These are phyloP conservation scores for Ascoidea asiatica DNA, from an alignment of 805 yeast genomes.

Conservation along the genomic window DNA sequence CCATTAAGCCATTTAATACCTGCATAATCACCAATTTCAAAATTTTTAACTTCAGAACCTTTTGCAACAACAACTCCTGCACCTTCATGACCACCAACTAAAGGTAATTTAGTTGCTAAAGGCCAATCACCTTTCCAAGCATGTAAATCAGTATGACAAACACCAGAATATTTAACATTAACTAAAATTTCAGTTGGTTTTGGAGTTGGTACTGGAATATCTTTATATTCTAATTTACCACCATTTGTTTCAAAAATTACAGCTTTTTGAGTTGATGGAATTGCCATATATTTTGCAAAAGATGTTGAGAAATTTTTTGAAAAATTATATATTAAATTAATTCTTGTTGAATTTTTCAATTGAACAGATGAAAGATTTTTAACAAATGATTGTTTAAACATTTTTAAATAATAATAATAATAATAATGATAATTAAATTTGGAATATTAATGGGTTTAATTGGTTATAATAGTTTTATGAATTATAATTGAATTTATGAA, in stretches of 20 bases:
- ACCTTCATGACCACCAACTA: slow-evolving; percentile 87
- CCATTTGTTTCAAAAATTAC: slow-evolving; percentile 53
- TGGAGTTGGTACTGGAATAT: slow-evolving; percentile 72
- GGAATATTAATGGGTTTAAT: too few species aligned
- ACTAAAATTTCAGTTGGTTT: slow-evolving; percentile 65
- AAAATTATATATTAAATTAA: not conserved
- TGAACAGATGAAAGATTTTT: not conserved
- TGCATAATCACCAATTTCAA: slow-evolving; percentile 68
- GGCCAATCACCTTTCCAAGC: slow-evolving; percentile 97
- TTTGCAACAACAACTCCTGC: slow-evolving; percentile 75
- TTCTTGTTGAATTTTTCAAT: not conserved
- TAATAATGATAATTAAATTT: too few species aligned
- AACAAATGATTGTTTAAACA: not conserved
- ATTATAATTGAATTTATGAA: too few species aligned
- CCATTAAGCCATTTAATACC: slow-evolving; percentile 80
- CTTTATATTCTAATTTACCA: slow-evolving; percentile 53
- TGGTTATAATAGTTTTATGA: too few species aligned
- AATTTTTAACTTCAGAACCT: slow-evolving; percentile 56
- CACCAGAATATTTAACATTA: slow-evolving; percentile 80
- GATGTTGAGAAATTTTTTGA: not conserved
- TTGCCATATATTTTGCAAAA: slow-evolving; percentile 12
- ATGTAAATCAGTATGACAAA: slow-evolving; percentile 88
- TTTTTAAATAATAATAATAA: too few species aligned
- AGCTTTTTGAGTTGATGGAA: slow-evolving; percentile 63
- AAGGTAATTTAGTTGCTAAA: slow-evolving; percentile 54